Percentiles rank a stretch among this genome's conserved stretches.
Conservation (phyloP, 208 protist species). For the Trypanosoma scelopori region DNA sequence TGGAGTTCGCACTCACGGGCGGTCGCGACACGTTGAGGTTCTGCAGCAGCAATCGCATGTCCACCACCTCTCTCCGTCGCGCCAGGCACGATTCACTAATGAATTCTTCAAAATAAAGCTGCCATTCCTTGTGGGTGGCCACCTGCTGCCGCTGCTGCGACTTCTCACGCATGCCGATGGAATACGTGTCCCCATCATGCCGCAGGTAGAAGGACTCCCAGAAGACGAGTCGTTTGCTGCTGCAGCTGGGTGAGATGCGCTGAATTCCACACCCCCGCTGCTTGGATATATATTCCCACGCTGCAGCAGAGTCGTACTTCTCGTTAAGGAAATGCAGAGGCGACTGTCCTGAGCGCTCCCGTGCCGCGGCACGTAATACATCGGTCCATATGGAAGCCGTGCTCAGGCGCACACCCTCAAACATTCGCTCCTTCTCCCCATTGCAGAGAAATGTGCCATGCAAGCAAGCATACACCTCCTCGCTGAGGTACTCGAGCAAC, state of each 20-base stretch:
- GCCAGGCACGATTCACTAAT: conserved; percentile 39
- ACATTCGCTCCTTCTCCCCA: conserved; percentile 70
- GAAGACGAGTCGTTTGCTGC: conserved; percentile 68
- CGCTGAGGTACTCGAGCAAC: conserved; percentile 84
- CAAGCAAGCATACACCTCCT: conserved; percentile 82
- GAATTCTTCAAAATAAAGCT: conserved; percentile 47
- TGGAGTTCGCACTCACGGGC: not conserved
- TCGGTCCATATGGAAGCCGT: conserved; percentile 80
- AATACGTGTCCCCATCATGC: conserved; percentile 32
- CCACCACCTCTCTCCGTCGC: conserved; percentile 13
- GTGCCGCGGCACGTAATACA: conserved; percentile 43
- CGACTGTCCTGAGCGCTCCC: conserved; percentile 49
- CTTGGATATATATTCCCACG: conserved; percentile 58
- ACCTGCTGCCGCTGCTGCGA: conserved; percentile 21
- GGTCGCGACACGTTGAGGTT: conserved; percentile 16
- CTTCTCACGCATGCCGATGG: conserved; percentile 3
- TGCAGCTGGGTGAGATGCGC: conserved; percentile 55
- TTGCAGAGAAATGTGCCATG: conserved; percentile 90
- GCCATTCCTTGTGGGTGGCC: conserved; percentile 50
- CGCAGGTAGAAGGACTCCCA: conserved; percentile 70
- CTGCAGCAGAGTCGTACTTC: conserved; percentile 58
- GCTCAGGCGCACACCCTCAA: conserved; percentile 67
- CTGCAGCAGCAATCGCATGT: conserved; percentile 19
- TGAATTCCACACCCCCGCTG: conserved; percentile 35
- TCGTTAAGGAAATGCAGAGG: conserved; percentile 69